Percentiles rank a stretch among this genome's conserved stretches.
phyloP scores from a whole-genome alignment of 768 basidiomycete species.

The Termitomyces sp. region DNA sequence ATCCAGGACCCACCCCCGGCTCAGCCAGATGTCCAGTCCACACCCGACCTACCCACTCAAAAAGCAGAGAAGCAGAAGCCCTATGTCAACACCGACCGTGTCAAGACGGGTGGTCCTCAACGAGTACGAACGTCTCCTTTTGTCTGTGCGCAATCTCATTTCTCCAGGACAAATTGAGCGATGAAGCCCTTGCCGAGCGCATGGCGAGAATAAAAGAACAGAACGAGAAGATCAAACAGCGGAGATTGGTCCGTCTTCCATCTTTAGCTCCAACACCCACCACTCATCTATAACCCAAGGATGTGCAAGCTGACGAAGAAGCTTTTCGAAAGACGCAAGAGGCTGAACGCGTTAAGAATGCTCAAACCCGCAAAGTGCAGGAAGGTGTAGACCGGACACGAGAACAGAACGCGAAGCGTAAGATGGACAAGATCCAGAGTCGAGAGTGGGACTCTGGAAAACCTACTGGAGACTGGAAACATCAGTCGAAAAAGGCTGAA shows the following conservation, averaged over 20 bases:
- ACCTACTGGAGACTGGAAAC: conserved; percentile 27
- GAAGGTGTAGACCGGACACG: conserved; percentile 63
- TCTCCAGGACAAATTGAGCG: conserved; percentile 31
- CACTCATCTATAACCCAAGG: conserved; percentile 25
- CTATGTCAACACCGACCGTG: conserved; percentile 79
- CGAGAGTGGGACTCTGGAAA: conserved; percentile 88
- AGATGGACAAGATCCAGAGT: conserved; percentile 73
- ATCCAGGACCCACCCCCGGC: conserved; percentile 22
- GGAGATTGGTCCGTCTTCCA: conserved; percentile 38
- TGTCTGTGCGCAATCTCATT: conserved; percentile 5
- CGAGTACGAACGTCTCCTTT: conserved; percentile 40
- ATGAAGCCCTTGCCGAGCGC: conserved; percentile 52
- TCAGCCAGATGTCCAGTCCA: conserved; percentile 1
- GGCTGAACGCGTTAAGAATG: conserved; percentile 52
- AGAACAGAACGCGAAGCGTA: conserved; percentile 74
- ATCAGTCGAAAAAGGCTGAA: conserved; percentile 13
- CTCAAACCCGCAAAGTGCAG: conserved; percentile 59
- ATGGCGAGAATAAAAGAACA: conserved; percentile 60
- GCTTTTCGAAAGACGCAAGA: conserved; percentile 72
- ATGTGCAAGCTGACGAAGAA: conserved; percentile 77
- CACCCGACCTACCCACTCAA: conserved; percentile 8
- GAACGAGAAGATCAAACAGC: conserved; percentile 63
- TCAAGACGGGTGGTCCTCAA: conserved; percentile 75
- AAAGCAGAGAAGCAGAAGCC: conserved; percentile 57
- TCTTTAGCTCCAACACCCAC: not conserved